Percentiles rank a stretch among this genome's conserved stretches.
Evolutionary conservation across 164 flowering plant genomes (phyloP).

Genomic region (Vitis riparia): DNA sequence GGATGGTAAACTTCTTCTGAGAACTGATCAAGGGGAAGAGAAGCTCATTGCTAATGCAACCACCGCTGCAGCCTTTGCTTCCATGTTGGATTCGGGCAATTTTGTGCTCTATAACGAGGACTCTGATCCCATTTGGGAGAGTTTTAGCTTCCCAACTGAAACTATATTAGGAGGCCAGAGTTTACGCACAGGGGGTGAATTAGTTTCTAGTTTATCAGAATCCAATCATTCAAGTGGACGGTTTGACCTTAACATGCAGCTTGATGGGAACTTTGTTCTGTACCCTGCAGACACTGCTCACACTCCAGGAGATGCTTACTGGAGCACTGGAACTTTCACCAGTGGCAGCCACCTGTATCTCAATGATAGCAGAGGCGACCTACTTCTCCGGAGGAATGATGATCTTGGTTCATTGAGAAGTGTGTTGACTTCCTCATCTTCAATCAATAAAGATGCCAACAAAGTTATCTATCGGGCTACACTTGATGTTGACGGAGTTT

Average conservation of each 20-base stretch:
- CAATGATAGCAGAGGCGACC: too few relatives aligned
- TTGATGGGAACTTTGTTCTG: slow-evolving; percentile 10
- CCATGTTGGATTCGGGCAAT: slow-evolving; percentile 9
- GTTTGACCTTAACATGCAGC: slow-evolving; percentile 9
- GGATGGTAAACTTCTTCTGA: background rate
- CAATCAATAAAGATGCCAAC: too few relatives aligned
- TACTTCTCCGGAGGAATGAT: too few relatives aligned
- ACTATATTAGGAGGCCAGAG: slow-evolving; percentile 7
- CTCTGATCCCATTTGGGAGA: too few relatives aligned
- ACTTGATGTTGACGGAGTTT: too few relatives aligned
- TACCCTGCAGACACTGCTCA: background rate
- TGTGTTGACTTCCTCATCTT: too few relatives aligned
- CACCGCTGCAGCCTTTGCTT: slow-evolving; percentile 1
- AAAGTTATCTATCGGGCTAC: too few relatives aligned
- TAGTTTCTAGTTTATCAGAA: slow-evolving; percentile 8
- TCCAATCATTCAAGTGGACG: background rate
- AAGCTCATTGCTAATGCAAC: too few relatives aligned
- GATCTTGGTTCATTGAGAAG: too few relatives aligned
- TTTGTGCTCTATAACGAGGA: slow-evolving; percentile 1
- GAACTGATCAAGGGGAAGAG: too few relatives aligned
- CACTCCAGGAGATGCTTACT: background rate
- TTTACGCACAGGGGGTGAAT: background rate
- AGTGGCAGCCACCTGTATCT: too few relatives aligned
- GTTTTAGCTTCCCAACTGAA: slow-evolving; percentile 9
- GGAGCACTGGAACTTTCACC: background rate